phyloP scores from a whole-genome alignment of 148 eudicot genomes.

The Rhododendron ferrugineum region DNA sequence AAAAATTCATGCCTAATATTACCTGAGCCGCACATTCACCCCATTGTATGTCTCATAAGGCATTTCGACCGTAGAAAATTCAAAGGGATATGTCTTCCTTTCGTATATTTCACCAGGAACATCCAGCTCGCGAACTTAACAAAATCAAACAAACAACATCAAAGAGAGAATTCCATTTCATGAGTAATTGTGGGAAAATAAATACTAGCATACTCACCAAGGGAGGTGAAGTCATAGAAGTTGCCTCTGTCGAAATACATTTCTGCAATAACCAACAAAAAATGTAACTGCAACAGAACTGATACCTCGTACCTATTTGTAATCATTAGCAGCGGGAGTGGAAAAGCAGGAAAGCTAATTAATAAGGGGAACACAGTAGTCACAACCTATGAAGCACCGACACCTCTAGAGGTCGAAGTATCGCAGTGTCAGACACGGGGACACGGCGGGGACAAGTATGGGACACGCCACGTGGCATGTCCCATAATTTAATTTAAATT shows the following conservation, averaged over 20 bases:
- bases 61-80: slow-evolving; percentile 98
- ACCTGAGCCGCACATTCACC: slow-evolving; percentile 90
- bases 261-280: slow-evolving; percentile 62
- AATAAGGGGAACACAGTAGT: not conserved
- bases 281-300: not conserved
- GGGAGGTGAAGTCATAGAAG: slow-evolving; percentile 95
- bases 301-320: not conserved
- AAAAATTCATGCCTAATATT: slow-evolving; percentile 2
- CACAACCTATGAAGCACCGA: too few relatives aligned
- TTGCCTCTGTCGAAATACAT: slow-evolving; percentile 93
- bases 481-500: too few relatives aligned
- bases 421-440: too few relatives aligned
- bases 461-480: too few relatives aligned
- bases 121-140: slow-evolving; percentile 93
- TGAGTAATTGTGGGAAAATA: not conserved
- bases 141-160: not conserved
- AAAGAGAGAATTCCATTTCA: not conserved
- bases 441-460: too few relatives aligned
- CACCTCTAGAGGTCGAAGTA: too few relatives aligned
- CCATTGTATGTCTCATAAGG: slow-evolving; percentile 94
- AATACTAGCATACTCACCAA: slow-evolving; percentile 47
- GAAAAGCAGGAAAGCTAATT: not conserved
- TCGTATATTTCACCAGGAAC: slow-evolving; percentile 96
- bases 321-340: not conserved
- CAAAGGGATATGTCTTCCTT: slow-evolving; percentile 82